Conservation (phyloP, 1,139 yeast species). For the Geotrichum klebahnii region DNA sequence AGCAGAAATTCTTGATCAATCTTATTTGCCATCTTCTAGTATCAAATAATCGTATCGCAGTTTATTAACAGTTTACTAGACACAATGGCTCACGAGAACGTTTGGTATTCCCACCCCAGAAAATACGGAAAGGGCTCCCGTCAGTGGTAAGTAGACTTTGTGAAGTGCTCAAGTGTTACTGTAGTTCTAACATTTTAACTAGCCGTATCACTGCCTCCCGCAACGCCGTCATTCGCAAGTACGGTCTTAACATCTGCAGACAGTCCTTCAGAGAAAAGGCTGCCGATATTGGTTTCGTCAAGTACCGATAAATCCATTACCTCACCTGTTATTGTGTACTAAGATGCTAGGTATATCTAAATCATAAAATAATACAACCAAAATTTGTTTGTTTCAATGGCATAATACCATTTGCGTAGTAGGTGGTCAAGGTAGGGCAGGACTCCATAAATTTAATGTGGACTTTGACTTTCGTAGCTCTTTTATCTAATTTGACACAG, state of each 20-base stretch:
- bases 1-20: too few relatives aligned
- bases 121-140: constrained; percentile 99
- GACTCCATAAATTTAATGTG: neutral
- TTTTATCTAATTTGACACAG: neutral
- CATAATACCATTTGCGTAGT: too few relatives aligned
- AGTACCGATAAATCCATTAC: constrained; percentile 66
- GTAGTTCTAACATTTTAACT: constrained; percentile 15
- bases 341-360: neutral
- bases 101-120: constrained; percentile 99
- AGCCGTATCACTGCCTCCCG: constrained; percentile 97
- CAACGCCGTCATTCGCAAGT: constrained; percentile 99
- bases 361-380: constrained; percentile 2
- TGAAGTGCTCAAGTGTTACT: neutral
- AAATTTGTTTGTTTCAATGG: constrained; percentile 1
- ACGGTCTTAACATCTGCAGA: constrained; percentile 99
- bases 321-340: constrained; percentile 2
- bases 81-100: constrained; percentile 99
- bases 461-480: neutral
- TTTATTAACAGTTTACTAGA: neutral
- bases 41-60: too few relatives aligned
- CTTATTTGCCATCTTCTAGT: too few relatives aligned
- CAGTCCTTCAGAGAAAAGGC: constrained; percentile 99
- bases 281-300: constrained; percentile 97
- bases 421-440: neutral
- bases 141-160: constrained; percentile 54